Evolutionary conservation across 2,329 filamentous ascomycete species (phyloP).

Genomic region (Xylaria sp.): DNA sequence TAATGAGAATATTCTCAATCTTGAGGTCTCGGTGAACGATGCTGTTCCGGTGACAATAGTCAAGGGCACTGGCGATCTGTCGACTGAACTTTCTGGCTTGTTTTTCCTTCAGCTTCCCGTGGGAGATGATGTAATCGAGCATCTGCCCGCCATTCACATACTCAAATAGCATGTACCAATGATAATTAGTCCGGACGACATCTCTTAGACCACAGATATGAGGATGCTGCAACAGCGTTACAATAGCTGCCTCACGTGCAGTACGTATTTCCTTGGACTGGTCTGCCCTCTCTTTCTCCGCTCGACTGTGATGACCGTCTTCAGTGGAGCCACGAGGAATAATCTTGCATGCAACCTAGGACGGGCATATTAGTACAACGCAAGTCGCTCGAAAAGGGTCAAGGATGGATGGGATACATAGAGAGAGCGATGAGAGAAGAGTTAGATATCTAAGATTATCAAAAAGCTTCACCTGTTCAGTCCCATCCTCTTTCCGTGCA

Average conservation of each 20-base stretch:
- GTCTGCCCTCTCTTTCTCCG: constrained; percentile 86
- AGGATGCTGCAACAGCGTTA: constrained; percentile 90
- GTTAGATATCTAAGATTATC: constrained; percentile 15
- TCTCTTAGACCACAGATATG: constrained; percentile 96
- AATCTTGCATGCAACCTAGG: constrained; percentile 93
- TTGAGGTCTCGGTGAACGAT: constrained; percentile 98
- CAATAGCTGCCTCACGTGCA: constrained; percentile 93
- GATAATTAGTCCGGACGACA: constrained; percentile 92
- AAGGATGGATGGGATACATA: not conserved
- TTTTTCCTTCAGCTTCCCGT: constrained; percentile 96
- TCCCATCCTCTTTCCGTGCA: constrained; percentile 85
- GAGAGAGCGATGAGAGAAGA: constrained; percentile 12
- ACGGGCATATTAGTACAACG: constrained; percentile 29
- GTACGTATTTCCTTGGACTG: constrained; percentile 97
- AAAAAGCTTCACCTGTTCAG: constrained; percentile 75
- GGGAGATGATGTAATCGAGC: constrained; percentile 99
- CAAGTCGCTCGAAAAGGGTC: not conserved
- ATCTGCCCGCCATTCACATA: constrained; percentile 99
- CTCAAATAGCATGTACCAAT: constrained; percentile 99
- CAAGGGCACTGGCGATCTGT: constrained; percentile 93
- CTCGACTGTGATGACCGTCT: constrained; percentile 73
- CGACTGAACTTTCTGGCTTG: constrained; percentile 96
- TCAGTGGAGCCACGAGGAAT: constrained; percentile 89
- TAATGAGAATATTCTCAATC: constrained; percentile 99
- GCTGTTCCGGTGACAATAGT: constrained; percentile 97